Evolutionary conservation across 208 protist species (phyloP).

Genomic region (Crithidia fasciculata): DNA sequence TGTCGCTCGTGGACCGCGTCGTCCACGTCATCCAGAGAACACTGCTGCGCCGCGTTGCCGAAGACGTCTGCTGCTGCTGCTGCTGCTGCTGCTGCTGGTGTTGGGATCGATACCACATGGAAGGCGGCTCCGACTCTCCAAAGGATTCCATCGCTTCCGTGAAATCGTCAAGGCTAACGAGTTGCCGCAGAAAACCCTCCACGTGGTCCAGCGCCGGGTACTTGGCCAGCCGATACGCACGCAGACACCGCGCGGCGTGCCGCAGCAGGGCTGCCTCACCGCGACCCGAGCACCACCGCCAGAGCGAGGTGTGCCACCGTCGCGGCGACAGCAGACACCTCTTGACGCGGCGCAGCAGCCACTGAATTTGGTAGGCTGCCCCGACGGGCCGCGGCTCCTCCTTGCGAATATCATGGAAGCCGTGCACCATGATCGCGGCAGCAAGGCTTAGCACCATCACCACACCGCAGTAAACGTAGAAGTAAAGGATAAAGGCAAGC

Average conservation of each 20-base stretch:
- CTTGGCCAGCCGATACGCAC: conserved; percentile 15
- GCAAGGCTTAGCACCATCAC: conserved; percentile 29
- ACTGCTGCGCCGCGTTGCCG: background rate
- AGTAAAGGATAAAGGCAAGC: conserved; percentile 38
- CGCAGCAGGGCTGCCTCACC: conserved; percentile 24
- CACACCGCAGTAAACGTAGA: conserved; percentile 32
- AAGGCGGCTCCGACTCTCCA: no score
- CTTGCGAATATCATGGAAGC: conserved; percentile 20
- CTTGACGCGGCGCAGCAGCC: conserved; percentile 5
- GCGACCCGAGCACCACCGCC: conserved; percentile 15
- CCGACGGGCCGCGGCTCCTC: conserved; percentile 4
- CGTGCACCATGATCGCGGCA: conserved; percentile 32
- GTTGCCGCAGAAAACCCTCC: conserved; percentile 13
- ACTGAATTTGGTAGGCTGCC: conserved; percentile 15
- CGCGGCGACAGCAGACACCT: conserved; percentile 5
- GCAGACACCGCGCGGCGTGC: conserved; percentile 15
- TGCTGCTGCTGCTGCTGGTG: no score
- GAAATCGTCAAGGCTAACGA: conserved; percentile 25
- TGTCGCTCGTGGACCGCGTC: background rate
- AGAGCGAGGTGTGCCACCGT: conserved; percentile 10
- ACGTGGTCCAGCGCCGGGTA: conserved; percentile 24
- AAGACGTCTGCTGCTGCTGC: no score
- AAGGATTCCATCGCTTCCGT: conserved; percentile 12
- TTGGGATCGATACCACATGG: no score
- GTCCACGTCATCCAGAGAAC: conserved; percentile 15